phyloP scores from a whole-genome alignment of 2,329 filamentous ascomycete species.

The Ilyonectria mors-panacis region DNA sequence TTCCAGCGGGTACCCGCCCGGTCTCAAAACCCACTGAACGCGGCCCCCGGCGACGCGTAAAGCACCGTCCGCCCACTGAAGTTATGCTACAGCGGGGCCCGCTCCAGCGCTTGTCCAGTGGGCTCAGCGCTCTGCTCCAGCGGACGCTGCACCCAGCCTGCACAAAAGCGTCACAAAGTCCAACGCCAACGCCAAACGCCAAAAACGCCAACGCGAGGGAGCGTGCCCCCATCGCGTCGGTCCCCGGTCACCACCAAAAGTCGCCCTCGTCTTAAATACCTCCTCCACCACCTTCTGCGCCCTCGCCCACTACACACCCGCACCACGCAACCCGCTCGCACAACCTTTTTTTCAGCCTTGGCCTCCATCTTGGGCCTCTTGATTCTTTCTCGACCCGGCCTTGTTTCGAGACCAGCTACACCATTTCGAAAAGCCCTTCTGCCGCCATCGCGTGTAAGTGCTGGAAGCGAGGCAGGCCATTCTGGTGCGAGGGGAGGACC shows the following conservation, averaged over 20 bases:
- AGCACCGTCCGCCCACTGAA: background rate
- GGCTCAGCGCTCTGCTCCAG: constrained; percentile 2
- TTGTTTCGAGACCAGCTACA: constrained; percentile 21
- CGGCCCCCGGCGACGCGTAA: constrained; percentile 11
- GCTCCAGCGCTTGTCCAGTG: constrained; percentile 6
- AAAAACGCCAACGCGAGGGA: constrained; percentile 37
- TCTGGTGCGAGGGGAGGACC: constrained; percentile 25
- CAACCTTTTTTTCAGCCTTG: constrained; percentile 12
- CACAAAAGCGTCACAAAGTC: constrained; percentile 17
- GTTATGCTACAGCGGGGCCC: background rate
- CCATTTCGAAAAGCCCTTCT: background rate
- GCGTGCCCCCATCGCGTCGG: constrained; percentile 29
- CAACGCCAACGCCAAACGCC: constrained; percentile 34
- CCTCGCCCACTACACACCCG: constrained; percentile 9
- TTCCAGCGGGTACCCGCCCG: background rate
- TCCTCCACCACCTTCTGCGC: constrained; percentile 9
- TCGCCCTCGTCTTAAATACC: constrained; percentile 29
- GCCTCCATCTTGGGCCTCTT: constrained; percentile 26
- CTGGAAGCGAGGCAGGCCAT: constrained; percentile 6
- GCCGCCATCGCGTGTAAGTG: constrained; percentile 20
- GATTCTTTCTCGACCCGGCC: constrained; percentile 6
- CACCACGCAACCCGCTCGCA: constrained; percentile 7
- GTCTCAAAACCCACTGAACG: constrained; percentile 17
- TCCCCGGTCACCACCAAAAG: constrained; percentile 24
- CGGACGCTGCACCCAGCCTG: background rate